These are phyloP conservation scores for Psidium guajava DNA, from an alignment of 345 rosid genomes.

Conservation along the genomic window DNA sequence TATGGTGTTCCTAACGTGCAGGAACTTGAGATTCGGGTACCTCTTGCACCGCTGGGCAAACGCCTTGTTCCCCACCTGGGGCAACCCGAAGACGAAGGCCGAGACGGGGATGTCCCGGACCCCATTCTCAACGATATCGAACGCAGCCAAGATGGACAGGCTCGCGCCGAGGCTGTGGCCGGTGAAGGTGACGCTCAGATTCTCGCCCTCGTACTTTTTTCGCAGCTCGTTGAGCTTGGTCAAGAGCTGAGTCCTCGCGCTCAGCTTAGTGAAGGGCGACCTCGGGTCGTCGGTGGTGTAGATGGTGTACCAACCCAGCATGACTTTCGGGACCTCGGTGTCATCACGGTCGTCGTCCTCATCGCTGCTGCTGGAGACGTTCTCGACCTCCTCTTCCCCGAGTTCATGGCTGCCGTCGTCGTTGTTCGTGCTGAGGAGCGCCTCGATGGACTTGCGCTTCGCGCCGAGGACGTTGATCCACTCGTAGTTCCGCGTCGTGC, in stretches of 20 bases:
- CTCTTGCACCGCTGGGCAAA: conserved; percentile 30
- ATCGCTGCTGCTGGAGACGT: background rate
- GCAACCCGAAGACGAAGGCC: conserved; percentile 70
- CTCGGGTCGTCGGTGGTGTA: conserved; percentile 49
- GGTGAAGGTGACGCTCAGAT: conserved; percentile 42
- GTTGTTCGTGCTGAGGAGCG: conserved; percentile 17
- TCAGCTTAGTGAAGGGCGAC: conserved; percentile 52
- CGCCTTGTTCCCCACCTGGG: conserved; percentile 66
- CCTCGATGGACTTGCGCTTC: conserved; percentile 30
- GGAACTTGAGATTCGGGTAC: conserved; percentile 39
- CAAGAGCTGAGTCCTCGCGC: conserved; percentile 47
- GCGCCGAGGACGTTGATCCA: conserved; percentile 67
- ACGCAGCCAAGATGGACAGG: conserved; percentile 50
- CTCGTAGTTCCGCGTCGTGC: conserved; percentile 77
- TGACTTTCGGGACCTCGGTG: conserved; percentile 38
- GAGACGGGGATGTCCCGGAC: conserved; percentile 44
- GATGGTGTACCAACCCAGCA: conserved; percentile 78
- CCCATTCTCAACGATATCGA: conserved; percentile 64
- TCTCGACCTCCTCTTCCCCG: background rate
- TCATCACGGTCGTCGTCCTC: conserved; percentile 30
- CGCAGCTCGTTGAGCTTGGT: conserved; percentile 39
- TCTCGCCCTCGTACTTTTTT: conserved; percentile 37
- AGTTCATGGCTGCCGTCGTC: background rate
- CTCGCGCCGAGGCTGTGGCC: conserved; percentile 92
- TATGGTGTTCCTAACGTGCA: conserved; percentile 55